These are phyloP conservation scores for Mikania micrantha DNA, from an alignment of 129 eudicot species.

Conservation along the genomic window DNA sequence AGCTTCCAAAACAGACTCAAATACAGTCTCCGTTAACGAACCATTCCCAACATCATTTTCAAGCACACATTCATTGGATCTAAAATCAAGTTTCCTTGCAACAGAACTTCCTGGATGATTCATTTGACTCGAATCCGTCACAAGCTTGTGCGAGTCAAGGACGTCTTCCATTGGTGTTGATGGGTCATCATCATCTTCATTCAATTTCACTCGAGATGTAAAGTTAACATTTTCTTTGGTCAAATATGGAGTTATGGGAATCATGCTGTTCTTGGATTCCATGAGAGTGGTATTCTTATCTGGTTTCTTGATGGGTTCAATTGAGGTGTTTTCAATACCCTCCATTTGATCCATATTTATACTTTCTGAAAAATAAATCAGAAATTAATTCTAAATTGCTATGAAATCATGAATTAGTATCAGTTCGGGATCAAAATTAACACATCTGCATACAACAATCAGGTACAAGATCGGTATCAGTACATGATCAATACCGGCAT, in stretches of 20 bases:
- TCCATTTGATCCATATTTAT: neutral
- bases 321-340: neutral
- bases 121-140: constrained; percentile 20
- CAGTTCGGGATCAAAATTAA: neutral
- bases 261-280: neutral
- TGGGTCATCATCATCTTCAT: neutral
- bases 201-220: constrained; percentile 12
- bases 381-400: neutral
- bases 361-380: neutral
- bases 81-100: constrained; percentile 37
- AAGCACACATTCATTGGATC: neutral
- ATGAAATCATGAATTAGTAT: neutral
- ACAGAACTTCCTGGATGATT: constrained; percentile 12
- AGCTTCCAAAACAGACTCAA: constrained; percentile 31
- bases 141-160: constrained; percentile 44
- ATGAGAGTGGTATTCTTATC: neutral
- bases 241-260: constrained; percentile 40
- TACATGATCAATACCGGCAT: neutral
- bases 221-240: constrained; percentile 17
- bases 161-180: constrained; percentile 37
- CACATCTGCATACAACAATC: neutral
- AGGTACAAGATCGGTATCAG: neutral
- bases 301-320: neutral
- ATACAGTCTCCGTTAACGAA: constrained; percentile 27
- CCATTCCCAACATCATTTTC: constrained; percentile 31